Evolutionary conservation across 2,329 filamentous ascomycete species (phyloP).

Genomic region (Rachicladosporium sp.): DNA sequence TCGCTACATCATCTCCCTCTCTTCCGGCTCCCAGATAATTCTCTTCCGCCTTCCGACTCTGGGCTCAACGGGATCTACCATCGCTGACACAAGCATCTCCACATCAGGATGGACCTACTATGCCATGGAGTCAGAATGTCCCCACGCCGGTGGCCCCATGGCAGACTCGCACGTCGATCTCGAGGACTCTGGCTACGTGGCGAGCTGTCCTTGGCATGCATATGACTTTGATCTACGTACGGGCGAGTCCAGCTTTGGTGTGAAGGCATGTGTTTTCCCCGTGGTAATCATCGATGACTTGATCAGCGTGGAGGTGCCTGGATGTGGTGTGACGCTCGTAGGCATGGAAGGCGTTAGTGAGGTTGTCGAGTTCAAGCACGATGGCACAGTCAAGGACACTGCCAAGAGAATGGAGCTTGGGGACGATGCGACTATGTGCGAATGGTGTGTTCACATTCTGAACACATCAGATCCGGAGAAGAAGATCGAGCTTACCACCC

Average conservation of each 20-base stretch:
- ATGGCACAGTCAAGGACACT: background rate
- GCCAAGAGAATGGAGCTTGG: conserved; percentile 1
- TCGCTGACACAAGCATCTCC: conserved; percentile 2
- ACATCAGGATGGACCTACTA: conserved; percentile 8
- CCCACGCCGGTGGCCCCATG: conserved; percentile 9
- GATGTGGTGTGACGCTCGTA: conserved; percentile 1
- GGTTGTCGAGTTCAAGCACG: conserved; percentile 8
- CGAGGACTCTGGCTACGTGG: conserved; percentile 9
- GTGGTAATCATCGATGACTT: conserved; percentile 2
- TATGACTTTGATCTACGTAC: conserved; percentile 9
- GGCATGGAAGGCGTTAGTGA: conserved; percentile 7
- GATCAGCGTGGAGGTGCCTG: conserved; percentile 1
- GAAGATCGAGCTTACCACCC: conserved; percentile 8
- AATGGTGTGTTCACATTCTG: conserved; percentile 9
- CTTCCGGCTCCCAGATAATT: conserved; percentile 7
- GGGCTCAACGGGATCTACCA: background rate
- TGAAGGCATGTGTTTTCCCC: conserved; percentile 7
- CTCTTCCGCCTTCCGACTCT: conserved; percentile 7
- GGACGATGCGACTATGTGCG: conserved; percentile 7
- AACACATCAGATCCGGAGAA: conserved; percentile 8
- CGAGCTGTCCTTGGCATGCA: conserved; percentile 9
- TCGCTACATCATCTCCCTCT: conserved; percentile 6
- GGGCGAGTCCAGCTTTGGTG: conserved; percentile 8
- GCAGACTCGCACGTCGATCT: conserved; percentile 8
- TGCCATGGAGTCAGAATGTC: conserved; percentile 9